A percentile compares a stretch with the other conserved stretches of the same genome.
Evolutionary conservation across 2,329 filamentous ascomycete species (phyloP).

Genomic region (Fusarium newnesense): DNA sequence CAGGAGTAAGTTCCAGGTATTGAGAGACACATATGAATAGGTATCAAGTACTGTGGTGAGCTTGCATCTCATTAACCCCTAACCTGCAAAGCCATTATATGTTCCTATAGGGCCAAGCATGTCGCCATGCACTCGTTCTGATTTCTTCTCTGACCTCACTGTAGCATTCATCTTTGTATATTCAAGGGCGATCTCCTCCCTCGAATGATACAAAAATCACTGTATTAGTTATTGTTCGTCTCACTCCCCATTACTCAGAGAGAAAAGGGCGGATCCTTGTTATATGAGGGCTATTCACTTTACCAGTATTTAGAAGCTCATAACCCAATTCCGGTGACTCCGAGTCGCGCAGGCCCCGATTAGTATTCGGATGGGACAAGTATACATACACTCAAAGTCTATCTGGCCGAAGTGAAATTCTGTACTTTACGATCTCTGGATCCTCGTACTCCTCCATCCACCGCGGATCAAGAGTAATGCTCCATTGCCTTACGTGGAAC

Average conservation of each 20-base stretch:
- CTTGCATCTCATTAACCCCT: too few relatives aligned
- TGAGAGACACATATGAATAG: too few relatives aligned
- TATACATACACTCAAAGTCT: accelerated
- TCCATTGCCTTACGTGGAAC: not conserved
- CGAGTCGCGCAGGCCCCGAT: not conserved
- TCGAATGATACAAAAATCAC: too few relatives aligned
- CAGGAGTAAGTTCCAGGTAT: too few relatives aligned
- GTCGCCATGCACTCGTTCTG: not conserved
- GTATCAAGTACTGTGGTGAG: too few relatives aligned
- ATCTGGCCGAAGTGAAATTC: not conserved
- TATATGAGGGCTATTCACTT: not conserved
- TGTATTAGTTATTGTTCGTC: too few relatives aligned
- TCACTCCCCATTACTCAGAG: too few relatives aligned
- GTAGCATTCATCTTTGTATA: not conserved
- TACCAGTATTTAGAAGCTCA: not conserved
- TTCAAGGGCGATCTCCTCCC: not conserved
- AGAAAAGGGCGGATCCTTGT: not conserved
- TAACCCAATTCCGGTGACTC: not conserved
- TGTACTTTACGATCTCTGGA: not conserved
- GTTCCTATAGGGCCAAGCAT: not conserved
- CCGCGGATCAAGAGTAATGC: not conserved
- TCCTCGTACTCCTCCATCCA: not conserved
- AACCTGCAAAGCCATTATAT: too few relatives aligned
- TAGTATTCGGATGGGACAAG: not conserved
- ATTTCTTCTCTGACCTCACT: not conserved